Evolutionary conservation across 768 basidiomycete genomes (phyloP), one percentile per base, ranked within the genome.

Genomic region (Termitomyces sp.): DNA sequence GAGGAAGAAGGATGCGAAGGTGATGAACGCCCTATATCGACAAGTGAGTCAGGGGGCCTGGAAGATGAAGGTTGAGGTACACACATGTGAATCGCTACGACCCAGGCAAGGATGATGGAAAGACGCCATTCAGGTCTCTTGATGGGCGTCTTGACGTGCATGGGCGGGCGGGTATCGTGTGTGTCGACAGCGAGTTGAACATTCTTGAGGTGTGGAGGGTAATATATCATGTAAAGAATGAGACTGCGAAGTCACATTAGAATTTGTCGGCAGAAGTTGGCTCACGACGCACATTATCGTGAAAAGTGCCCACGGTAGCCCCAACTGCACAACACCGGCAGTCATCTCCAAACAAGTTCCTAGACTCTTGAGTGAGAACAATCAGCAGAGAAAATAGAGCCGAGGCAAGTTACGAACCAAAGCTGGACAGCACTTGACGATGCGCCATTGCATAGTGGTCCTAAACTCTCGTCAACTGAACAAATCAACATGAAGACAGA

Each of bases 191-290:
- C 71, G 18, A 26, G 22, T 2, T 27, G 18, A 9, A 80, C 36
- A 67, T 87, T 91, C 73, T 95, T 97, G 67, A 89, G 84, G 65
- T 91, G 84, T 6, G 80, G 73, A 0, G 97, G 97, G 69, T 93
- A 98, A 77, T 95, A 98, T 40, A 90, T 76, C 76, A 99, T 87
- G 74, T 91, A 98, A 2, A 99, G 83, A 0, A 95, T 80, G 57
- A 98, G 79, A 44, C 95, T 98, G 63, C n/a, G 7, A 27, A 8
- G 3, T 18, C 1, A 30, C 5, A 30, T 51, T 30, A 27, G 26
- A 37, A 20, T 3, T 39, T 27, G n/a, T 13, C 20, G 1, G 37
- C 2, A 40, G 26, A n/a, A 13, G 3, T 12, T 39, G 26, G n/a
- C 24, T 39, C 26, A 5, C 9, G 57, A 80, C 89, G 55, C 63